Conservation (phyloP, 805 yeast species). For the Candida maesae region DNA sequence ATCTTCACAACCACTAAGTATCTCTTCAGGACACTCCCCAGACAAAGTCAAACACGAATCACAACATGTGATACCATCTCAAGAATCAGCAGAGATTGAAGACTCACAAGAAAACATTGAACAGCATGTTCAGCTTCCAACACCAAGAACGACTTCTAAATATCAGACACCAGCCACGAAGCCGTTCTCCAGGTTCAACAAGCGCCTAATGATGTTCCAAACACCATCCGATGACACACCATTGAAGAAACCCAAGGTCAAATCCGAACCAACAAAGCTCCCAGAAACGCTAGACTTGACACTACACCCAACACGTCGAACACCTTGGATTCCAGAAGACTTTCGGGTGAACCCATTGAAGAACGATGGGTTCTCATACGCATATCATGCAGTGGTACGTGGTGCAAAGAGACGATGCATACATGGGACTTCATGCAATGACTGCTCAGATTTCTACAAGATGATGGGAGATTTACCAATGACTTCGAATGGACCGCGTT, state of each 20-base stretch:
- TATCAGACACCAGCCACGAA: constrained; percentile 13
- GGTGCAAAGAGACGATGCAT: constrained; percentile 31
- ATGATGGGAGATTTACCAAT: constrained; percentile 27
- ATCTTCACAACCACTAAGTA: constrained; percentile 1
- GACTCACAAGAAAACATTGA: constrained; percentile 15
- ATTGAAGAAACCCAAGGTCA: constrained; percentile 10
- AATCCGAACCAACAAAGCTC: constrained; percentile 2
- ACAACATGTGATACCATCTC: neutral
- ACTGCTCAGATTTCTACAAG: constrained; percentile 32
- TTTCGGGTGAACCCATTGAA: constrained; percentile 34
- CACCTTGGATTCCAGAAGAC: constrained; percentile 35
- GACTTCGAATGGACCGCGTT: constrained; percentile 26
- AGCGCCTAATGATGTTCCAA: constrained; percentile 4
- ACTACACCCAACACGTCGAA: constrained; percentile 22
- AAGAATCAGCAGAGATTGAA: constrained; percentile 3
- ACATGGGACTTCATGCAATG: constrained; percentile 33
- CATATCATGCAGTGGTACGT: constrained; percentile 33
- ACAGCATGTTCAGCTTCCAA: constrained; percentile 8
- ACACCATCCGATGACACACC: constrained; percentile 22
- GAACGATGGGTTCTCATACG: constrained; percentile 28
- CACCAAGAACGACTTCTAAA: constrained; percentile 10
- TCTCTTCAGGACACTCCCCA: constrained; percentile 6
- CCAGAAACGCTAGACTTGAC: constrained; percentile 14
- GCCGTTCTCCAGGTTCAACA: neutral
- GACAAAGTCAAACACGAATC: constrained; percentile 3